Conservation (phyloP, 441 rosid genomes). For the Breynia disticha region DNA sequence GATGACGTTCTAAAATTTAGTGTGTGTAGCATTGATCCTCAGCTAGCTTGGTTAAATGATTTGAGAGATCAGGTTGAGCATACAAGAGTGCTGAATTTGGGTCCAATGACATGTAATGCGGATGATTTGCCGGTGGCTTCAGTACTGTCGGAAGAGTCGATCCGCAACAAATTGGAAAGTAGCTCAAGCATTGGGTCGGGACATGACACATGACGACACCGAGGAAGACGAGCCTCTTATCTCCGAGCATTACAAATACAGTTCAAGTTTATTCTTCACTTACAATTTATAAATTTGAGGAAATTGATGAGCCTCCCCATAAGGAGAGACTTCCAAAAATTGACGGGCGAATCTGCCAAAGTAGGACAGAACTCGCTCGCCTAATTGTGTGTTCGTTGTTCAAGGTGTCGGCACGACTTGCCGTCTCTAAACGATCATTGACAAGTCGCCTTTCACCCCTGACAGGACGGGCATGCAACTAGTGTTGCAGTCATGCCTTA, state of each 20-base stretch:
- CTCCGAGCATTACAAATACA: too few species aligned
- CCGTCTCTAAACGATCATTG: slow-evolving; percentile 72
- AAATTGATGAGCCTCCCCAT: slow-evolving; percentile 19
- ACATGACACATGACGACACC: slow-evolving; percentile 35
- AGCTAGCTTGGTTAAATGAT: slow-evolving; percentile 74
- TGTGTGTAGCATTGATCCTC: not conserved
- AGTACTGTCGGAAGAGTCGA: too few species aligned
- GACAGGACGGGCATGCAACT: slow-evolving; percentile 39
- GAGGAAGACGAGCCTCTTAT: slow-evolving; percentile 67
- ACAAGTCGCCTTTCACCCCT: slow-evolving; percentile 66
- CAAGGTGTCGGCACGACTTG: slow-evolving; percentile 74
- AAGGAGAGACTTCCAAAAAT: slow-evolving; percentile 69
- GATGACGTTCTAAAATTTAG: slow-evolving; percentile 47
- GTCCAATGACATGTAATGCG: too few species aligned
- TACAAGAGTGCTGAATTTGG: slow-evolving; percentile 76
- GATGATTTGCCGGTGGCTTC: too few species aligned
- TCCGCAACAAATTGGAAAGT: slow-evolving; percentile 30
- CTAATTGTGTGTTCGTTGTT: slow-evolving; percentile 37
- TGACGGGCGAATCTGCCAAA: slow-evolving; percentile 54
- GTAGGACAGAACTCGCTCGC: slow-evolving; percentile 56
- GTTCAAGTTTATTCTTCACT: not conserved
- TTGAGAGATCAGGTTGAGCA: slow-evolving; percentile 85
- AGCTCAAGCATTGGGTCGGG: slow-evolving; percentile 40
- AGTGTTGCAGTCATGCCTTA: not conserved
- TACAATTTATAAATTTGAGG: not conserved